Evolutionary conservation across 2,329 filamentous ascomycete genomes (phyloP).

Genomic region (Chrysoporthe deuterocubensis): DNA sequence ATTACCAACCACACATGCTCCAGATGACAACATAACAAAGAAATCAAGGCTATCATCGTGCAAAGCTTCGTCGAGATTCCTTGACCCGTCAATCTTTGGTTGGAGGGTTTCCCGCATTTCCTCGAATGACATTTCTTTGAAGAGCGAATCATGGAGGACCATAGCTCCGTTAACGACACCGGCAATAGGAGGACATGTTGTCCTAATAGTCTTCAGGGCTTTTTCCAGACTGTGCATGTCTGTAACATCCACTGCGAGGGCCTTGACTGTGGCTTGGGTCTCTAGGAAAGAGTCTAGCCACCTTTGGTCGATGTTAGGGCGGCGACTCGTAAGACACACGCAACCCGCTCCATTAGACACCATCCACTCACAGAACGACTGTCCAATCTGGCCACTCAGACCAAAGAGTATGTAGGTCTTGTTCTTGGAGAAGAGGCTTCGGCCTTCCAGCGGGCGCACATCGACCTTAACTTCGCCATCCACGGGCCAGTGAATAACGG

Average conservation of each 20-base stretch:
- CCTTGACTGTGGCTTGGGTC: slow-evolving; percentile 24
- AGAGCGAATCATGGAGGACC: slow-evolving; percentile 24
- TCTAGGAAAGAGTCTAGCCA: slow-evolving; percentile 34
- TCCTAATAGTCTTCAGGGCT: slow-evolving; percentile 6
- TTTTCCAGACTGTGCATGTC: neutral
- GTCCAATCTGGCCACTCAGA: slow-evolving; percentile 41
- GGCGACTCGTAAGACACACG: slow-evolving; percentile 45
- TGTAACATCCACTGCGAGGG: slow-evolving; percentile 21
- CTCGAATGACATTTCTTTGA: slow-evolving; percentile 26
- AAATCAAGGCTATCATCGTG: slow-evolving; percentile 34
- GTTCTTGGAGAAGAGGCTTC: slow-evolving; percentile 31
- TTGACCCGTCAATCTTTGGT: slow-evolving; percentile 37
- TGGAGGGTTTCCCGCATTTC: slow-evolving; percentile 27
- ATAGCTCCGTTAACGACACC: slow-evolving; percentile 30
- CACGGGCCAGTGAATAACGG: slow-evolving; percentile 5
- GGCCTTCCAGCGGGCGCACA: slow-evolving; percentile 8
- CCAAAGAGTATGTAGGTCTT: slow-evolving; percentile 41
- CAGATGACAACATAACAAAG: slow-evolving; percentile 40
- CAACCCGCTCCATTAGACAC: slow-evolving; percentile 41
- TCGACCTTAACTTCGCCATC: neutral
- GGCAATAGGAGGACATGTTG: slow-evolving; percentile 10
- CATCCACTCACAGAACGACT: slow-evolving; percentile 46
- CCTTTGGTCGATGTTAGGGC: slow-evolving; percentile 37
- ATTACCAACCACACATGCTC: slow-evolving; percentile 34
- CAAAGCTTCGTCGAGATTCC: slow-evolving; percentile 34